Conservation (phyloP, 2,329 filamentous ascomycete genomes). For the Tolypocladium pustulatum region DNA sequence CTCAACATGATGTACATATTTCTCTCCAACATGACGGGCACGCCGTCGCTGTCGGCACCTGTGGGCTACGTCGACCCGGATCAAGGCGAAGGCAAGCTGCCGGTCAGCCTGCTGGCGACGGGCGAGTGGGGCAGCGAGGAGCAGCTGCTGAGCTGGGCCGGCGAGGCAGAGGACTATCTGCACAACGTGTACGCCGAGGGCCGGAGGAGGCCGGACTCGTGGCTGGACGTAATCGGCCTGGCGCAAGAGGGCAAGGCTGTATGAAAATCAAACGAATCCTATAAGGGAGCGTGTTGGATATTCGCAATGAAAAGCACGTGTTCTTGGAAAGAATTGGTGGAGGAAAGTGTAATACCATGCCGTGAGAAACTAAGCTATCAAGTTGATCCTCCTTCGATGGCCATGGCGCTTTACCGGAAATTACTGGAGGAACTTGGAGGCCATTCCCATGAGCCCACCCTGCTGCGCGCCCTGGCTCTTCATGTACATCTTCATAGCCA, state of each 20-base stretch:
- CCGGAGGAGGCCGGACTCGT: conserved; percentile 38
- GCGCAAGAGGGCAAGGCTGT: conserved; percentile 7
- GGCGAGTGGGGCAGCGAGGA: conserved; percentile 60
- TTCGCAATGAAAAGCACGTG: too few relatives aligned
- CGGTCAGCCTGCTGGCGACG: conserved; percentile 52
- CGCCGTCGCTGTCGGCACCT: conserved; percentile 64
- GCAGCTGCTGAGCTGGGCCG: conserved; percentile 48
- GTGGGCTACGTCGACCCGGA: conserved; percentile 57
- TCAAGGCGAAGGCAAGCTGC: conserved; percentile 47
- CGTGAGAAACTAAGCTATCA: background rate
- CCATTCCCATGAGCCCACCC: conserved; percentile 33
- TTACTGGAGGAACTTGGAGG: conserved; percentile 32
- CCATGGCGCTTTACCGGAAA: background rate
- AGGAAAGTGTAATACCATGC: background rate
- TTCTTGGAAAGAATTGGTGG: background rate
- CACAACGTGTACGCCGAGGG: conserved; percentile 36
- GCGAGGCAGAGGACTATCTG: conserved; percentile 45
- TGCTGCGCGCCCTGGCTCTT: conserved; percentile 53
- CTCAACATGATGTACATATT: conserved; percentile 78
- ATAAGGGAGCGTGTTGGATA: background rate
- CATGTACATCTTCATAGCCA: conserved; percentile 85
- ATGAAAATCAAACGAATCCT: too few relatives aligned
- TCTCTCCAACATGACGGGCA: conserved; percentile 73
- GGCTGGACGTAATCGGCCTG: conserved; percentile 44
- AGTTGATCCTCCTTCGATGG: too few relatives aligned